These are phyloP conservation scores for Sarocladiaceae sp. DNA, from an alignment of 2,329 filamentous ascomycete species.

Conservation along the genomic window DNA sequence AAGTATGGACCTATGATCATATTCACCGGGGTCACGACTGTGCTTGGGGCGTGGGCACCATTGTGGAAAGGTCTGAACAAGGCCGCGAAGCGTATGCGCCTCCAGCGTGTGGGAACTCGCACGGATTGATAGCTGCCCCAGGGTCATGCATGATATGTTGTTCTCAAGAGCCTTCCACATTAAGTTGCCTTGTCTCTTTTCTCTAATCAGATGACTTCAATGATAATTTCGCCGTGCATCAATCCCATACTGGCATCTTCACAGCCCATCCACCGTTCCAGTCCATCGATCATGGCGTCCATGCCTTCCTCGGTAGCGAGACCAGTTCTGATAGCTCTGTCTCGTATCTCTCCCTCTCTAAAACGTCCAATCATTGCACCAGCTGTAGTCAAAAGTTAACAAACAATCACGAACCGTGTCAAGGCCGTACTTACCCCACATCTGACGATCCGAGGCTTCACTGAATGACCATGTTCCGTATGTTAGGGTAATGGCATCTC, in stretches of 20 bases:
- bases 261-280: conserved; percentile 21
- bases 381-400: conserved; percentile 17
- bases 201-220: conserved; percentile 8
- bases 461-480: conserved; percentile 28
- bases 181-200: background rate
- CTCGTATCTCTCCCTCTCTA: conserved; percentile 18
- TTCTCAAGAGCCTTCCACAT: background rate
- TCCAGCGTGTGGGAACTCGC: background rate
- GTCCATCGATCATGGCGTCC: conserved; percentile 23
- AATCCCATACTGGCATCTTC: conserved; percentile 24
- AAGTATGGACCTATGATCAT: conserved; percentile 15
- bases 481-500: conserved; percentile 18
- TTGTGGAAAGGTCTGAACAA: conserved; percentile 10
- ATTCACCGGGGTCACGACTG: conserved; percentile 14
- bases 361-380: conserved; percentile 21
- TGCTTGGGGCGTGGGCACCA: conserved; percentile 13
- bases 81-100: background rate
- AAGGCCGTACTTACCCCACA: conserved; percentile 23
- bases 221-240: conserved; percentile 24
- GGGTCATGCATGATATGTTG: background rate
- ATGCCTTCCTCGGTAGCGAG: conserved; percentile 20
- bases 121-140: background rate
- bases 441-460: conserved; percentile 17
- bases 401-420: background rate
- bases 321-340: conserved; percentile 20